A percentile compares a stretch with the other conserved stretches of the same genome.
These are phyloP conservation scores for Beauveria brongniartii DNA, from an alignment of 2,329 filamentous ascomycete species.

Conservation along the genomic window DNA sequence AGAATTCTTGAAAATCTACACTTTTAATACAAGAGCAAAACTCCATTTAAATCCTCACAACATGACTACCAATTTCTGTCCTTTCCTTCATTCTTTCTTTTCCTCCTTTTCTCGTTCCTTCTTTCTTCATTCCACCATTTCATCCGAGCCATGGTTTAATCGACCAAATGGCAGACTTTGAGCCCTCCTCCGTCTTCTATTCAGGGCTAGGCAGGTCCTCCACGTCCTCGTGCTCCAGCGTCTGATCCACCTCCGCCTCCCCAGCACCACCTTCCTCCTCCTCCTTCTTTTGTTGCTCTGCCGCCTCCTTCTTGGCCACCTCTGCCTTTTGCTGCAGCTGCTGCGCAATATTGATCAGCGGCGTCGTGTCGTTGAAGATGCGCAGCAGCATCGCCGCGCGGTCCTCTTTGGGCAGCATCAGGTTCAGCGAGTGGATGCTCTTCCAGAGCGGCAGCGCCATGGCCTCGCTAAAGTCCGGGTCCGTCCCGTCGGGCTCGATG, in stretches of 20 bases:
- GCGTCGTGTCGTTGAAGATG: slow-evolving; percentile 82
- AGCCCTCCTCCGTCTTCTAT: slow-evolving; percentile 13
- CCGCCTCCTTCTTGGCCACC: slow-evolving; percentile 16
- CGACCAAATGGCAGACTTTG: not conserved
- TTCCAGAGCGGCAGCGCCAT: slow-evolving; percentile 94
- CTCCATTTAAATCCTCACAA: not conserved
- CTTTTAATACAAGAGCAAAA: not conserved
- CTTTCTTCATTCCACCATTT: slow-evolving; percentile 4
- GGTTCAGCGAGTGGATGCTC: slow-evolving; percentile 81
- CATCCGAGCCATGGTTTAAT: slow-evolving; percentile 1
- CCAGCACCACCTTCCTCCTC: slow-evolving; percentile 6
- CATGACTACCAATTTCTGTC: not conserved
- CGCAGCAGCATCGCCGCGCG: slow-evolving; percentile 84
- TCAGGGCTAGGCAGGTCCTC: slow-evolving; percentile 32
- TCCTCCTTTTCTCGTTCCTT: slow-evolving; percentile 1
- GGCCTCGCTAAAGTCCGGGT: slow-evolving; percentile 56
- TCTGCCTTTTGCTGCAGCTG: slow-evolving; percentile 22
- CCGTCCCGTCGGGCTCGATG: slow-evolving; percentile 64
- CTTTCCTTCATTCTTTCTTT: slow-evolving; percentile 13
- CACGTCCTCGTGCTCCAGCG: slow-evolving; percentile 15
- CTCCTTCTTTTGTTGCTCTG: slow-evolving; percentile 13
- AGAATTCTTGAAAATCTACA: too few species aligned
- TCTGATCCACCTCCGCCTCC: not conserved
- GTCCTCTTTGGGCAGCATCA: slow-evolving; percentile 98
- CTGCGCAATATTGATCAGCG: slow-evolving; percentile 60